Evolutionary conservation across 768 basidiomycete species (phyloP).

Genomic region (Gloeophyllum trabeum): DNA sequence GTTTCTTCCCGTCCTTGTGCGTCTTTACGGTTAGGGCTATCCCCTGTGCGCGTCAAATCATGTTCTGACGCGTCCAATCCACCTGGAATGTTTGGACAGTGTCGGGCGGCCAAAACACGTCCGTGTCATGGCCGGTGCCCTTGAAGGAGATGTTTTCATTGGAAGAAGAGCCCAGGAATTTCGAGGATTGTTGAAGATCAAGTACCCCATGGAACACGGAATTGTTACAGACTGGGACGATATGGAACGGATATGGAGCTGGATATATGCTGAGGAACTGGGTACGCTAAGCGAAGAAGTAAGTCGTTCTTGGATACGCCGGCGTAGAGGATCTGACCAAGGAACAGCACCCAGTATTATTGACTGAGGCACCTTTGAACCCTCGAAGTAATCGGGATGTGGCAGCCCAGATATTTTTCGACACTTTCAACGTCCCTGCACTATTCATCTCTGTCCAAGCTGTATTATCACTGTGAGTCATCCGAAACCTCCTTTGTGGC

Average conservation of each 20-base stretch:
- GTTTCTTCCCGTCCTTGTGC: constrained; percentile 98
- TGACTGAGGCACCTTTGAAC: constrained; percentile 97
- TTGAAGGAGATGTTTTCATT: constrained; percentile 95
- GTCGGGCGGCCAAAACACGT: constrained; percentile 97
- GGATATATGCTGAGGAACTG: constrained; percentile 94
- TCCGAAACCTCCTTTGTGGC: too few relatives aligned
- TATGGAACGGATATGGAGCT: constrained; percentile 99
- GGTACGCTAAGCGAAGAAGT: constrained; percentile 97
- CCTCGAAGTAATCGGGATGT: constrained; percentile 93
- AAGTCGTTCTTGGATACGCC: constrained; percentile 10
- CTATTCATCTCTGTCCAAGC: constrained; percentile 96
- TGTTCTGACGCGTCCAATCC: not conserved
- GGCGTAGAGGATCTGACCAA: constrained; percentile 3
- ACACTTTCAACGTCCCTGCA: constrained; percentile 99
- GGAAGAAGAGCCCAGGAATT: constrained; percentile 93
- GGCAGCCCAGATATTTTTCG: constrained; percentile 98
- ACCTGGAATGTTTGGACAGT: constrained; percentile 25
- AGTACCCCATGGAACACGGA: constrained; percentile 98
- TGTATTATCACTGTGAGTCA: constrained; percentile 87
- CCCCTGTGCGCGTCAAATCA: constrained; percentile 1
- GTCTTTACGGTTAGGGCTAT: constrained; percentile 31
- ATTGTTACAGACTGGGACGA: constrained; percentile 99
- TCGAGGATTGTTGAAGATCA: constrained; percentile 91
- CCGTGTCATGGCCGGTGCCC: constrained; percentile 93
- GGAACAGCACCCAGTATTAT: constrained; percentile 84